phyloP scores from a whole-genome alignment of 2,329 filamentous ascomycete genomes.

The Microcyclospora pomicola region DNA sequence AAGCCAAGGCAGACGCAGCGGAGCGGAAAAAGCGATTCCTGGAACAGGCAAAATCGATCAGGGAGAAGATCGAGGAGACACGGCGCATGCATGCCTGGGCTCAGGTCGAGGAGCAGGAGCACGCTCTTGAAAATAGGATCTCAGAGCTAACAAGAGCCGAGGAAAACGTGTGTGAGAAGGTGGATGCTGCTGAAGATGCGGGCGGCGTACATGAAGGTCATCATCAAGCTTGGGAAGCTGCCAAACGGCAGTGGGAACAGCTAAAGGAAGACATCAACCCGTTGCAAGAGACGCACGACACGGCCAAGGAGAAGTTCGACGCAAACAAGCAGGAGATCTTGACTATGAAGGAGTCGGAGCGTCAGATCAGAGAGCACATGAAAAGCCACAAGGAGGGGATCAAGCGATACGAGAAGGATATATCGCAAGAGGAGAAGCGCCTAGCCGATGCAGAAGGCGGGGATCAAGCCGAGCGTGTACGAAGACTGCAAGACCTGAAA shows the following conservation, averaged over 20 bases:
- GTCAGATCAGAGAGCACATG: conserved; percentile 48
- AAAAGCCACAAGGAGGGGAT: conserved; percentile 37
- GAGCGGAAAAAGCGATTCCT: conserved; percentile 50
- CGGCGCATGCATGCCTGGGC: conserved; percentile 68
- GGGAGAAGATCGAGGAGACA: conserved; percentile 45
- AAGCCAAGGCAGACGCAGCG: conserved; percentile 46
- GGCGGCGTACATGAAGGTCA: conserved; percentile 31
- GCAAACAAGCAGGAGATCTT: conserved; percentile 13
- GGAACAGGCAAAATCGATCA: conserved; percentile 52
- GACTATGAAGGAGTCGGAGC: conserved; percentile 40
- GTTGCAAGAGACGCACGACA: conserved; percentile 33
- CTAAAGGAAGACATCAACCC: conserved; percentile 26
- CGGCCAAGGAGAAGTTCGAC: conserved; percentile 40
- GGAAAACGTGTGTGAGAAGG: conserved; percentile 33
- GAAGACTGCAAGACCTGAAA: conserved; percentile 37
- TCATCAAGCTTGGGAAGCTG: conserved; percentile 25
- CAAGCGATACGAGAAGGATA: conserved; percentile 25
- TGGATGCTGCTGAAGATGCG: conserved; percentile 29
- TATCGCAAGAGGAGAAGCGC: conserved; percentile 43
- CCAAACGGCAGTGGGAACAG: conserved; percentile 23
- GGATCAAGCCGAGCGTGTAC: conserved; percentile 47
- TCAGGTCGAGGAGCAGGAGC: conserved; percentile 67
- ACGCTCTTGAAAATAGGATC: conserved; percentile 16
- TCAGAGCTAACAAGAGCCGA: conserved; percentile 22
- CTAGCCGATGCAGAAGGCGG: conserved; percentile 53